phyloP scores from a whole-genome alignment of 768 basidiomycete genomes.

The Tylopilus subfusipes region DNA sequence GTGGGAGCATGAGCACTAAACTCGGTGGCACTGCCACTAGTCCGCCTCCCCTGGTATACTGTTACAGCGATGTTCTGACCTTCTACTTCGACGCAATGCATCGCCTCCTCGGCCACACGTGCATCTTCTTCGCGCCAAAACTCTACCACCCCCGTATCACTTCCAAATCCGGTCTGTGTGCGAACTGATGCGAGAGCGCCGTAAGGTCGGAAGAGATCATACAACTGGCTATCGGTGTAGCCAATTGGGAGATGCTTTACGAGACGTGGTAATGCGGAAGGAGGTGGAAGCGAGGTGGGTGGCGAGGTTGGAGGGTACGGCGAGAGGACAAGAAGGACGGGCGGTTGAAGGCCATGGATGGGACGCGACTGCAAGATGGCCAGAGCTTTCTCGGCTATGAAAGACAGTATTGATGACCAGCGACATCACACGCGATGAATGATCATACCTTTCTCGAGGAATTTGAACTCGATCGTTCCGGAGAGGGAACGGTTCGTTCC shows the following conservation, averaged over 20 bases:
- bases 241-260: constrained; percentile 78
- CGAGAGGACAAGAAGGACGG: constrained; percentile 65
- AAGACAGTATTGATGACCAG: constrained; percentile 5
- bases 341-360: constrained; percentile 57
- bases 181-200: constrained; percentile 80
- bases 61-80: constrained; percentile 85
- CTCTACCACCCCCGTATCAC: constrained; percentile 75
- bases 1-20: constrained; percentile 73
- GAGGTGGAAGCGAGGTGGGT: constrained; percentile 70
- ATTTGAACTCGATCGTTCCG: constrained; percentile 83
- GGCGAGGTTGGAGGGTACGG: constrained; percentile 81
- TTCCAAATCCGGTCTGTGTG: constrained; percentile 69
- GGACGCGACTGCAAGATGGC: constrained; percentile 77
- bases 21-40: constrained; percentile 52
- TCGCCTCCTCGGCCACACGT: constrained; percentile 67
- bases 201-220: constrained; percentile 80
- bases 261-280: constrained; percentile 72
- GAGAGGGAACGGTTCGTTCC: constrained; percentile 46
- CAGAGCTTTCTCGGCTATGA: constrained; percentile 80
- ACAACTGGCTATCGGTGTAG: constrained; percentile 70
- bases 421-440: constrained; percentile 7
- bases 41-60: constrained; percentile 65
- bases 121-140: constrained; percentile 90
- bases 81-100: constrained; percentile 82
- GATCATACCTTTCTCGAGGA: constrained; percentile 68